phyloP scores from a whole-genome alignment of 2,329 filamentous ascomycete species.

The Aschersonia sp. region DNA sequence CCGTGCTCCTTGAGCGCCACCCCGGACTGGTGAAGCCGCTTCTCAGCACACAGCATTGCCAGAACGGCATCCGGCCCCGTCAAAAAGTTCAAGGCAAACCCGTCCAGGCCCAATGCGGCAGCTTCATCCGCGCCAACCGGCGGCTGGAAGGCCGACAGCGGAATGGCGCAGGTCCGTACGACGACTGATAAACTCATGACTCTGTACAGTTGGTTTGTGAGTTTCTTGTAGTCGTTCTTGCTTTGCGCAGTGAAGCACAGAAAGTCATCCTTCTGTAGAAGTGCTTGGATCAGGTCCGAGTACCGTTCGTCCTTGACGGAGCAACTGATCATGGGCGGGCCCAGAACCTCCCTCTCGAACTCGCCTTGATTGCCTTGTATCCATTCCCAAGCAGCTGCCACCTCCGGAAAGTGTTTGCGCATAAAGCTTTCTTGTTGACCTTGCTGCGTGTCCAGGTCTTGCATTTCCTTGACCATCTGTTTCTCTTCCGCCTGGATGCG shows the following conservation, averaged over 20 bases:
- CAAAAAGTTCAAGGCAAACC: conserved; percentile 66
- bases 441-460: conserved; percentile 54
- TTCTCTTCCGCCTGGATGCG: conserved; percentile 23
- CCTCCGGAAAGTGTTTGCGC: conserved; percentile 43
- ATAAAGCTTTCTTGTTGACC: conserved; percentile 62
- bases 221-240: conserved; percentile 55
- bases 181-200: conserved; percentile 55
- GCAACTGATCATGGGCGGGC: conserved; percentile 68
- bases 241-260: conserved; percentile 66
- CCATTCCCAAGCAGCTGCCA: conserved; percentile 66
- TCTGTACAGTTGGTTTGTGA: conserved; percentile 51
- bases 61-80: conserved; percentile 71
- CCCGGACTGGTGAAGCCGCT: conserved; percentile 52
- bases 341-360: conserved; percentile 67
- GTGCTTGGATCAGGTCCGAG: conserved; percentile 37
- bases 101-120: conserved; percentile 51
- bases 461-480: conserved; percentile 32
- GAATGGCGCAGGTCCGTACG: conserved; percentile 46
- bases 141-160: conserved; percentile 38
- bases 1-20: conserved; percentile 48
- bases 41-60: conserved; percentile 72
- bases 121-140: conserved; percentile 43
- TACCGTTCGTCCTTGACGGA: conserved; percentile 61
- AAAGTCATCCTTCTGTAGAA: conserved; percentile 37
- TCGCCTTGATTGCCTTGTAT: conserved; percentile 52